Evolutionary conservation across 352 stramenopile species (phyloP).

Genomic region (Globisporangium apiculatum): DNA sequence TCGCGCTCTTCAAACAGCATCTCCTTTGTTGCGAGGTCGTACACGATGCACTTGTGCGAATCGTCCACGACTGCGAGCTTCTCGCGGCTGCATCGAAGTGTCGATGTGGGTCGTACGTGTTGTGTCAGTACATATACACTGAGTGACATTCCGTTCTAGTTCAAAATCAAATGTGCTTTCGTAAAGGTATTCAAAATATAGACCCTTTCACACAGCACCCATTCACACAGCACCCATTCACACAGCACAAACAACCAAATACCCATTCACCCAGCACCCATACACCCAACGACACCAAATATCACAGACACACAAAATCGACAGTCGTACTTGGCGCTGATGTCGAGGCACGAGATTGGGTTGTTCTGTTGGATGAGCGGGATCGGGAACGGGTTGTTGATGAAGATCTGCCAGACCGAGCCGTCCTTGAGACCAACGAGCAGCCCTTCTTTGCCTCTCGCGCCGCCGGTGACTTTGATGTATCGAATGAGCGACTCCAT

Average conservation of each 20-base stretch:
- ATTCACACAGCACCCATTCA: constrained; percentile 3
- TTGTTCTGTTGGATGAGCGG: constrained; percentile 84
- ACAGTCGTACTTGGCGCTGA: constrained; percentile 66
- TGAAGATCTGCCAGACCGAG: constrained; percentile 89
- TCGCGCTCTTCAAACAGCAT: constrained; percentile 83
- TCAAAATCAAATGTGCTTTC: too few relatives aligned
- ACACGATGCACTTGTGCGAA: constrained; percentile 86
- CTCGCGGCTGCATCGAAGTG: constrained; percentile 24
- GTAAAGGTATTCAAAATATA: constrained; percentile 15
- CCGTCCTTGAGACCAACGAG: constrained; percentile 92
- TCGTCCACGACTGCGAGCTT: constrained; percentile 91
- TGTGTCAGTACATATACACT: too few relatives aligned
- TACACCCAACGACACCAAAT: too few relatives aligned
- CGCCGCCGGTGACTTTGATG: constrained; percentile 90
- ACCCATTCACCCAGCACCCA: too few relatives aligned
- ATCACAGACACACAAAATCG: too few relatives aligned
- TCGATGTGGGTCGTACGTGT: too few relatives aligned
- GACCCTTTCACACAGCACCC: neutral
- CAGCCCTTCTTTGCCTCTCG: constrained; percentile 82
- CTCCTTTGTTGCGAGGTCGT: constrained; percentile 88
- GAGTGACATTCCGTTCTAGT: too few relatives aligned
- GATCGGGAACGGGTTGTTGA: constrained; percentile 94
- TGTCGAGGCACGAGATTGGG: constrained; percentile 86
- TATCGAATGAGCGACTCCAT: constrained; percentile 88
- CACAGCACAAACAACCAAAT: constrained; percentile 1